Evolutionary conservation across 2,329 filamentous ascomycete species (phyloP).

Genomic region (Lizonia empirigonia): DNA sequence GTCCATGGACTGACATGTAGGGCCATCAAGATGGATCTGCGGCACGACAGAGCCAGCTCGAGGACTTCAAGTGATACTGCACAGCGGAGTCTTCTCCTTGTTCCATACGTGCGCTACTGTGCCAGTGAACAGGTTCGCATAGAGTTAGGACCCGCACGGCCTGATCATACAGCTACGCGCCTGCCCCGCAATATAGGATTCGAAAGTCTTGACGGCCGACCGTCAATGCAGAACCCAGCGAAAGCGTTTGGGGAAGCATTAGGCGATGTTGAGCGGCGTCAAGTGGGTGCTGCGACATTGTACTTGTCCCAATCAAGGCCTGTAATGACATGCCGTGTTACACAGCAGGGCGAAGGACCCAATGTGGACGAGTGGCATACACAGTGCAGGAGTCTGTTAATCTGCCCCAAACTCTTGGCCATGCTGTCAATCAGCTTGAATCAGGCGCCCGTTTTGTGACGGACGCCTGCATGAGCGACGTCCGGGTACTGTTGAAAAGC

Average conservation of each 20-base stretch:
- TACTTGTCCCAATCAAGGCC: background rate
- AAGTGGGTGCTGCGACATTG: background rate
- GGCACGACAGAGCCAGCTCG: slow-evolving; percentile 18
- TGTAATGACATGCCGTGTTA: slow-evolving; percentile 7
- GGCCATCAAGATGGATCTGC: slow-evolving; percentile 8
- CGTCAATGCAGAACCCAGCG: slow-evolving; percentile 12
- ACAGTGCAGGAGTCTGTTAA: background rate
- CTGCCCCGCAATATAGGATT: slow-evolving; percentile 42
- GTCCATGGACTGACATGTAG: slow-evolving; percentile 8
- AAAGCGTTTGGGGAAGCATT: slow-evolving; percentile 4
- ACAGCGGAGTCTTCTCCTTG: slow-evolving; percentile 26
- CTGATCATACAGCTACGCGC: slow-evolving; percentile 25
- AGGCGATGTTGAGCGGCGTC: slow-evolving; percentile 4
- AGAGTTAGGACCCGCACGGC: slow-evolving; percentile 16
- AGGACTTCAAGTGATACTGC: slow-evolving; percentile 9
- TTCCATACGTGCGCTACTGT: slow-evolving; percentile 28
- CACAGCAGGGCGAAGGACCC: slow-evolving; percentile 5
- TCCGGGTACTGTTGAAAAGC: slow-evolving; percentile 32
- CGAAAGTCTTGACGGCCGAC: slow-evolving; percentile 7
- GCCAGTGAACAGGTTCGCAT: slow-evolving; percentile 33
- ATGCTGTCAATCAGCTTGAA: slow-evolving; percentile 1
- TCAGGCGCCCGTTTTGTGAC: slow-evolving; percentile 15
- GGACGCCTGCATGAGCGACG: slow-evolving; percentile 24
- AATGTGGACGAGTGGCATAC: background rate
- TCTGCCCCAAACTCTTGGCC: background rate